Evolutionary conservation across 1,139 yeast genomes (phyloP).

Genomic region (Protomyces arabidopsidicola): DNA sequence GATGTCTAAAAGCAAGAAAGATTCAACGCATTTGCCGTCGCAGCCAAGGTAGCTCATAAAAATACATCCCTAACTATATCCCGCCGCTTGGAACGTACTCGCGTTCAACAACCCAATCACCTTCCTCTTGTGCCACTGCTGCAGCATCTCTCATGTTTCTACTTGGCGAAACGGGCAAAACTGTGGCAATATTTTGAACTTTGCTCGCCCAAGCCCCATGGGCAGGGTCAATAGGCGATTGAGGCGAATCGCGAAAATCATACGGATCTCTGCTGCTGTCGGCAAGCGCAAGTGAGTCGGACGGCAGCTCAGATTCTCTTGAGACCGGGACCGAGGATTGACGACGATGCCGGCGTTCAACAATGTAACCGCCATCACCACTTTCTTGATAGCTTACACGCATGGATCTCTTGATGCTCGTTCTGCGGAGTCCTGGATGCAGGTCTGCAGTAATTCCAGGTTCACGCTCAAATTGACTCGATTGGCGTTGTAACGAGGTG

Average conservation of each 20-base stretch:
- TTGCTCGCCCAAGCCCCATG: neutral
- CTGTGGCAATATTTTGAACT: neutral
- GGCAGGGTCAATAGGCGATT: neutral
- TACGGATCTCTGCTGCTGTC: neutral
- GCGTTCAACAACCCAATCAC: neutral
- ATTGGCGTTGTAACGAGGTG: neutral
- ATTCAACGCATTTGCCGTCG: neutral
- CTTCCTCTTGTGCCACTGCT: neutral
- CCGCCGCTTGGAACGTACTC: neutral
- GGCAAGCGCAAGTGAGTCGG: neutral
- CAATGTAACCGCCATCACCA: neutral
- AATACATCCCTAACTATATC: neutral
- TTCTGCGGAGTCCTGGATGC: neutral
- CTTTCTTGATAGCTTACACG: neutral
- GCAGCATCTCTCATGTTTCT: neutral
- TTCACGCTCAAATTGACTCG: neutral
- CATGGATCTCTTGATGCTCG: neutral
- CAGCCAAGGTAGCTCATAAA: neutral
- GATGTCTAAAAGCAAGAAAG: too few species aligned
- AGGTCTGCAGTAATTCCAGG: neutral
- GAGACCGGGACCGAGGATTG: neutral
- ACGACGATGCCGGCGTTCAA: neutral
- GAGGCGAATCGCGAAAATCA: neutral
- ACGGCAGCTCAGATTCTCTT: neutral
- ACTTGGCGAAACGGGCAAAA: neutral